Conservation (phyloP, 495 filamentous ascomycete genomes). For the Podospora fimiseda region DNA sequence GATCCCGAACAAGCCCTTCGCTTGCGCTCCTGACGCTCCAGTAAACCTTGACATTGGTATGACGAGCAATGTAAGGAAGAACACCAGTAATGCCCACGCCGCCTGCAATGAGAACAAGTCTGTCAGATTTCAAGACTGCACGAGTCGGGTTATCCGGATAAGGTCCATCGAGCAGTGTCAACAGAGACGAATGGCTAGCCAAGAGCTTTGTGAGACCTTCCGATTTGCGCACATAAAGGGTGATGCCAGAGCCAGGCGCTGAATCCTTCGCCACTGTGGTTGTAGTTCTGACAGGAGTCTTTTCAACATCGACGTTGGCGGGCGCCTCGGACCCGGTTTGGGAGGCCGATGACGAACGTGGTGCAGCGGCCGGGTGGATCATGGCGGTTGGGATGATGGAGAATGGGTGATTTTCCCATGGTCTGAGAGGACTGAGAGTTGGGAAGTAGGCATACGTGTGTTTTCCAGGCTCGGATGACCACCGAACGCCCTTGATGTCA, state of each 20-base stretch:
- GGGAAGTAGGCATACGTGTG: constrained; percentile 42
- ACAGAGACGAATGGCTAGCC: constrained; percentile 10
- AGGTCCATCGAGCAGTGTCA: constrained; percentile 26
- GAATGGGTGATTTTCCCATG: constrained; percentile 49
- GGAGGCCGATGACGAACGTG: not conserved
- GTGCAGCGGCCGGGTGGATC: not conserved
- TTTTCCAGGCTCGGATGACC: constrained; percentile 20
- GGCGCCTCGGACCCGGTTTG: not conserved
- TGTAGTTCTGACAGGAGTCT: not conserved
- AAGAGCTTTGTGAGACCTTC: constrained; percentile 22
- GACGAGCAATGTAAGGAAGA: constrained; percentile 21
- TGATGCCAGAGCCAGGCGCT: constrained; percentile 18
- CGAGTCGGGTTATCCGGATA: constrained; percentile 12
- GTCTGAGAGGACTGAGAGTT: constrained; percentile 27
- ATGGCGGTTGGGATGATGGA: constrained; percentile 29
- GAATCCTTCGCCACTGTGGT: not conserved
- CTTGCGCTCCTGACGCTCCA: constrained; percentile 27
- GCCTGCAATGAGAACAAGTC: constrained; percentile 34
- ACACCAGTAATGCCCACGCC: constrained; percentile 41
- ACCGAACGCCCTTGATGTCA: constrained; percentile 31
- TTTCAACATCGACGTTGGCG: constrained; percentile 8
- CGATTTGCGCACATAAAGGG: constrained; percentile 26
- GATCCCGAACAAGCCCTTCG: constrained; percentile 17
- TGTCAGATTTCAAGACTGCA: constrained; percentile 19
- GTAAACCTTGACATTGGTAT: constrained; percentile 32